phyloP scores from a whole-genome alignment of 23 red algal species.

The Pyropia haitanensis region DNA sequence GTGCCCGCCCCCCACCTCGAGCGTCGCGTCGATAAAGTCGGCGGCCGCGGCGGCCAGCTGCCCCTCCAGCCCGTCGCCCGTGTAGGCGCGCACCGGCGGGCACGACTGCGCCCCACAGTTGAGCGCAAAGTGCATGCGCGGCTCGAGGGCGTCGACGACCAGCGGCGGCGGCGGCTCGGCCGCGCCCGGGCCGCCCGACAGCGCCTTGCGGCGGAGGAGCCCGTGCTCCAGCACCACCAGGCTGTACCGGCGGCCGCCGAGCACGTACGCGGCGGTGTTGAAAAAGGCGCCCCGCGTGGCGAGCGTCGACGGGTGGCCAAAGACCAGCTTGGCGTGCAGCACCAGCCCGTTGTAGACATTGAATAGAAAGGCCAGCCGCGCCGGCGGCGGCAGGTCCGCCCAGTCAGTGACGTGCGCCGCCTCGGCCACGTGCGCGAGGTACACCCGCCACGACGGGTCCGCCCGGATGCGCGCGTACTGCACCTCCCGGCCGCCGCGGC shows the following conservation, averaged over 20 bases:
- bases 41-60: conserved; percentile 17
- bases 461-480: too few species aligned
- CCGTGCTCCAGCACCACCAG: conserved; percentile 51
- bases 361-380: conserved; percentile 15
- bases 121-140: conserved; percentile 73
- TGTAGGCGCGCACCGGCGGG: conserved; percentile 27
- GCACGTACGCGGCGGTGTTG: conserved; percentile 45
- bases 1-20: conserved; percentile 17
- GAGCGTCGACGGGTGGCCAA: conserved; percentile 38
- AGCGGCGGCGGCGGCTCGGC: conserved; percentile 2
- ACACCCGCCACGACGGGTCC: too few species aligned
- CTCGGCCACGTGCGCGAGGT: too few species aligned
- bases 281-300: conserved; percentile 55
- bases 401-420: too few species aligned
- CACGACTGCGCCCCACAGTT: conserved; percentile 70
- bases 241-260: conserved; percentile 34
- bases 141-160: conserved; percentile 34
- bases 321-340: conserved; percentile 55
- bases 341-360: conserved; percentile 64
- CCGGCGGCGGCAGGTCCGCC: too few species aligned
- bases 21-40: conserved; percentile 40
- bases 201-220: conserved; percentile 29
- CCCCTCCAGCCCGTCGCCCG: conserved; percentile 14
- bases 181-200: neutral
- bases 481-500: too few species aligned